Base-by-base conservation (phyloP, 106 monocot genomes). In the Acorus calamus region DNA sequence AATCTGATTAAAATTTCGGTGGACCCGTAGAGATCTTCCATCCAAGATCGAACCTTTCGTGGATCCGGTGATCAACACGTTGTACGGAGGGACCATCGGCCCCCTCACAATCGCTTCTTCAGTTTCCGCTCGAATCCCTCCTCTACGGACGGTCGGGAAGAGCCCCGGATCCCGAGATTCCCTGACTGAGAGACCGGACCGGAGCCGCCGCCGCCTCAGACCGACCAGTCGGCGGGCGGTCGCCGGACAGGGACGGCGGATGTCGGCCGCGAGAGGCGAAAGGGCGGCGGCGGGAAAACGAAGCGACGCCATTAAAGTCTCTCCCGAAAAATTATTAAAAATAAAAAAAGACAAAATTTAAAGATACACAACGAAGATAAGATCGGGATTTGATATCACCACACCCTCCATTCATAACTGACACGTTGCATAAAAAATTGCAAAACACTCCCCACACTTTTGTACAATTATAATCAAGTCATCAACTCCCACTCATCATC, bases 61-160 rank as follows among this genome's bases (percentile, higher is more conserved):
- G 47, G 87, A 87, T 44, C 83, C 87, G 52, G 83, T 83, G 74
- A 87, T 80, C 12, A 87, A 66, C 5, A 87, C 83, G 73, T 83
- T 83, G 52, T 80, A 87, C 45, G 83, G 87, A 0, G 87, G 83
- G 44, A 77, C 62, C 80, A 80, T 80, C 9, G 80, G 71, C 56
- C 79, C 76, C 46, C 44, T 53, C 43, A 63, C 60, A 53, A 59
- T 57, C 52, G 4, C 47, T 7, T 28, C 46, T 8, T 62, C 4
- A 46, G 64, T 55, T 62, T 73, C 76, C 46, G 73, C 76, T 60
- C 69, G 46, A 55, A 68, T 62, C 49, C 55, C 56, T 2, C 62
- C 46, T n/a, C n/a, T n/a, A n/a, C n/a, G n/a, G 42, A 55, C 50
- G 14, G 11, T 55, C 72, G 68, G 62, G 28, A 28, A 28, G 28